Conservation (phyloP, 2,329 filamentous ascomycete species). For the Alternaria gansuensis region DNA sequence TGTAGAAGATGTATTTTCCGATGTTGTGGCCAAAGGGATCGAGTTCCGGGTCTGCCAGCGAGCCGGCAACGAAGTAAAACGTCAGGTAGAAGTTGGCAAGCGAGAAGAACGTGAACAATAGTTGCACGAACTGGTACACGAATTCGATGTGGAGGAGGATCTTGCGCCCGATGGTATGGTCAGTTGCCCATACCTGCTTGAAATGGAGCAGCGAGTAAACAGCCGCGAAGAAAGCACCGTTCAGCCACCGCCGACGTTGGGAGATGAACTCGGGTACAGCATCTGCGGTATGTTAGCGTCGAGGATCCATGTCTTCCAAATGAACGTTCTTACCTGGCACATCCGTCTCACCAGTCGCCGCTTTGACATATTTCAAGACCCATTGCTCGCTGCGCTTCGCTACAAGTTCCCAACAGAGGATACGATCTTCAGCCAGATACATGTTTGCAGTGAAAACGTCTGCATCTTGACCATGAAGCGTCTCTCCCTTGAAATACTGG, state of each 20-base stretch:
- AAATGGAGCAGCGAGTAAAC: constrained; percentile 98
- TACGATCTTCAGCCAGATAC: constrained; percentile 90
- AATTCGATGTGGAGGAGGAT: constrained; percentile 94
- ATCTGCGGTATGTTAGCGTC: constrained; percentile 62
- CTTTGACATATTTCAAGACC: constrained; percentile 98
- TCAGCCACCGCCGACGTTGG: constrained; percentile 94
- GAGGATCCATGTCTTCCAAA: neutral
- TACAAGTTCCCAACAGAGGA: constrained; percentile 92
- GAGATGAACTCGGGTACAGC: constrained; percentile 96
- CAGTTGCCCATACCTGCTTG: constrained; percentile 89
- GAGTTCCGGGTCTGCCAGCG: constrained; percentile 76
- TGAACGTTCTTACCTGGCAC: constrained; percentile 78
- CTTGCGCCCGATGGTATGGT: constrained; percentile 89
- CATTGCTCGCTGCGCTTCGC: constrained; percentile 94
- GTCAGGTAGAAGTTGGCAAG: constrained; percentile 99
- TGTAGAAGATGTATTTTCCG: constrained; percentile 82
- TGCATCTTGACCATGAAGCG: constrained; percentile 91
- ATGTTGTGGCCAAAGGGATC: constrained; percentile 93
- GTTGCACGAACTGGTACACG: constrained; percentile 89
- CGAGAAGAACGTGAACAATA: constrained; percentile 97
- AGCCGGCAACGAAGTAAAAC: constrained; percentile 97
- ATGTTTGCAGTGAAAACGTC: constrained; percentile 98
- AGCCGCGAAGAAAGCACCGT: constrained; percentile 97
- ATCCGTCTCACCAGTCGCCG: constrained; percentile 95
- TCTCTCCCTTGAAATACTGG: constrained; percentile 99